phyloP scores from a whole-genome alignment of 305 asterid genomes.

The Fraxinus greggii region DNA sequence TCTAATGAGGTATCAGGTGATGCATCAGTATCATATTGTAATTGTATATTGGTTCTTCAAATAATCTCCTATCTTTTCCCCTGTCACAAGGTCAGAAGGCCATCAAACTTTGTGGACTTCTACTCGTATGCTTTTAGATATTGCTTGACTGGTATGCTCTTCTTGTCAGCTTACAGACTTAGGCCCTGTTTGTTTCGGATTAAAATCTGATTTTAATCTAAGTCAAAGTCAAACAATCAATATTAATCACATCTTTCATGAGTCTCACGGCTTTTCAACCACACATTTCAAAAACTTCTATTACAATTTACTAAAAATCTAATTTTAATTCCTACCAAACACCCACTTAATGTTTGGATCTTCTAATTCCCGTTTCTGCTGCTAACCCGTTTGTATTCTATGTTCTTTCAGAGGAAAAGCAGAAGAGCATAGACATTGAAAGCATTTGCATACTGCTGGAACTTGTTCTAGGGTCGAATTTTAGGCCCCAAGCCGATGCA shows the following conservation, averaged over 20 bases:
- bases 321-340: too few species aligned
- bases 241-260: too few species aligned
- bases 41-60: background rate
- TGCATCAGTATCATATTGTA: background rate
- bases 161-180: background rate
- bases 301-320: too few species aligned
- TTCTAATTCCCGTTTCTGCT: background rate
- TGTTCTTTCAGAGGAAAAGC: slow-evolving; percentile 69
- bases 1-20: background rate
- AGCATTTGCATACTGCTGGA: slow-evolving; percentile 67
- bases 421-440: slow-evolving; percentile 72
- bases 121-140: slow-evolving; percentile 62
- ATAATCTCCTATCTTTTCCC: slow-evolving; percentile 18
- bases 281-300: too few species aligned
- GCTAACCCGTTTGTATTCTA: slow-evolving; percentile 22
- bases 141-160: slow-evolving; percentile 65
- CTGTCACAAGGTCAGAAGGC: slow-evolving; percentile 60
- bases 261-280: too few species aligned
- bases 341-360: slow-evolving; percentile 7
- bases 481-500: slow-evolving; percentile 59
- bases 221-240: too few species aligned
- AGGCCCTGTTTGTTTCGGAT: too few species aligned
- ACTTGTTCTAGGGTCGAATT: slow-evolving; percentile 65
- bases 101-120: slow-evolving; percentile 61
- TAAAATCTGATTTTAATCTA: too few species aligned